Evolutionary conservation across 352 stramenopile species (phyloP), one percentile per base, ranked within the genome.

Genomic region (Pythium guiyangense): DNA sequence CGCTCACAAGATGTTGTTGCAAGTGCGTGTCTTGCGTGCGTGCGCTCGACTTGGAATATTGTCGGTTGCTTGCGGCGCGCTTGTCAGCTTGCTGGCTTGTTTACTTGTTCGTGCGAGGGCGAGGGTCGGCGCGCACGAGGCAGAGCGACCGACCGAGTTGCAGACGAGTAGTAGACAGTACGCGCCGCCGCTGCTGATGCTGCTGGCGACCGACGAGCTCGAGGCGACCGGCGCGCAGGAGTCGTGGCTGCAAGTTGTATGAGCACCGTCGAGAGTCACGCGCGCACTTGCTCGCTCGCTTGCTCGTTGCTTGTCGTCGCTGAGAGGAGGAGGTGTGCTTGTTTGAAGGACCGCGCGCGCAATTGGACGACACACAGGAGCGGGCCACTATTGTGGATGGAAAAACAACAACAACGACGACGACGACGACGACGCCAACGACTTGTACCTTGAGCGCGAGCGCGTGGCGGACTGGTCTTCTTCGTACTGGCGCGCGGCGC

Each of bases 281-380:
- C 29, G 31, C 31, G 51, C 2, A 22, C 51, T 56, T 48, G 51
- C 25, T 56, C 25, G 50, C 37, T 25, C 22, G 26, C 22, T 47
- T 47, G 22, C 22, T 22, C 22, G 22, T 49, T 57, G 47, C 18
- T 54, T 43, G 49, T 42, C 20, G 37, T 9, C 8, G 31, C 31
- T 37, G 31, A 37, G 31, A 37, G 39, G 39, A n/a, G 18, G 39
- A 40, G 46, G 39, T 47, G 39, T 57, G 52, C 17, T 57, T 57
- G 52, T 57, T 57, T 57, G 52, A 57, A 57, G 52, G 52, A 29
- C 39, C 20, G 22, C 39, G 37, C 42, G 47, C 52, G 26, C 52
- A 57, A 57, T 29, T 37, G 52, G 52, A 57, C 52, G 52, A 57
- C 52, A 57, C 4, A 15, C 18, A 43, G 29, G 31, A 37, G 31